These are phyloP conservation scores for Trichoderma pleuroti DNA, from an alignment of 2,329 filamentous ascomycete species.

Conservation along the genomic window DNA sequence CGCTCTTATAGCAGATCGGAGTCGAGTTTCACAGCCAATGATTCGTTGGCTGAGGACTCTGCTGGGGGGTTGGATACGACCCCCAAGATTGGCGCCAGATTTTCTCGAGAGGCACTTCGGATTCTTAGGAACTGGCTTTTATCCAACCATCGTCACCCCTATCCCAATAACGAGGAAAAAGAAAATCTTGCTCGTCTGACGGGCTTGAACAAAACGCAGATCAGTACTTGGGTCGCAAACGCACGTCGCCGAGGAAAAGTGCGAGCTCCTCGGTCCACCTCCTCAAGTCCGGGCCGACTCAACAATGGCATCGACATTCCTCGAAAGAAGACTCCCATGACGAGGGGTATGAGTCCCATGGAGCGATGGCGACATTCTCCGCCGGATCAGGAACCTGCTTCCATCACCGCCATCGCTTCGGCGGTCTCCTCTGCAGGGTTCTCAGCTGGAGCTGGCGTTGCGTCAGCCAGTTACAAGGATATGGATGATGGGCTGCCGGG, in stretches of 20 bases:
- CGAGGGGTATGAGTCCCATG: slow-evolving; percentile 24
- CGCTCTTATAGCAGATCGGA: neutral
- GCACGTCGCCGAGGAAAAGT: slow-evolving; percentile 75
- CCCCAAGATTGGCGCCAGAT: slow-evolving; percentile 6
- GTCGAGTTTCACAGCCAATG: neutral
- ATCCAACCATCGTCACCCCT: slow-evolving; percentile 71
- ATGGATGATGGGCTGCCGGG: neutral
- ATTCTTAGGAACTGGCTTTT: slow-evolving; percentile 76
- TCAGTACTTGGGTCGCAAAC: slow-evolving; percentile 86
- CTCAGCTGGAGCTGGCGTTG: too few species aligned
- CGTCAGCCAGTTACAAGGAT: neutral
- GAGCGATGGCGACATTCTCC: slow-evolving; percentile 33
- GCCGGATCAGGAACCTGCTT: slow-evolving; percentile 31
- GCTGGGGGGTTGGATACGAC: neutral
- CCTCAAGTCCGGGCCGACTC: neutral
- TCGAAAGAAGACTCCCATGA: neutral
- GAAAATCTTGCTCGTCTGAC: slow-evolving; percentile 69
- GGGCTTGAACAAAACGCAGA: slow-evolving; percentile 72
- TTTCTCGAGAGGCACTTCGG: slow-evolving; percentile 70
- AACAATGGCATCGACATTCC: slow-evolving; percentile 38
- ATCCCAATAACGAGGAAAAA: slow-evolving; percentile 79
- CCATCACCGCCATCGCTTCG: slow-evolving; percentile 29
- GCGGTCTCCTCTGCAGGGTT: slow-evolving; percentile 19
- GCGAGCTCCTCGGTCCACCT: neutral
- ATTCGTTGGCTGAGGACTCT: neutral